Percentiles rank a stretch among this genome's conserved stretches.
Evolutionary conservation across 2,329 filamentous ascomycete species (phyloP).

Genomic region (Ophiostoma piceae): DNA sequence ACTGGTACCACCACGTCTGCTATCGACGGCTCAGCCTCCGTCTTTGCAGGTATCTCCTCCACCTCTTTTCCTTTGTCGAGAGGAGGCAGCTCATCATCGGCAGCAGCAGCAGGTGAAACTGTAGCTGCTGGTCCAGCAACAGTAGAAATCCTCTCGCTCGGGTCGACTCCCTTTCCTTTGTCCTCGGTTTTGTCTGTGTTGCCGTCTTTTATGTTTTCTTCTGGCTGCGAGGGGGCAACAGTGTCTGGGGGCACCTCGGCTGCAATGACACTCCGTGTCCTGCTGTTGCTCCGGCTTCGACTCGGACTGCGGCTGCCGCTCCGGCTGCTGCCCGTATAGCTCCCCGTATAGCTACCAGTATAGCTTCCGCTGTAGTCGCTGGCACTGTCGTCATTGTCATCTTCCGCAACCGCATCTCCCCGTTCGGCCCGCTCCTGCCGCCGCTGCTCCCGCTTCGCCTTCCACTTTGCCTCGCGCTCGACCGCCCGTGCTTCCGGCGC

Average conservation of each 20-base stretch:
- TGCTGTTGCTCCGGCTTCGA: slow-evolving; percentile 24
- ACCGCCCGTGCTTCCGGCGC: slow-evolving; percentile 14
- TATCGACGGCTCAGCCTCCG: background rate
- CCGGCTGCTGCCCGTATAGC: slow-evolving; percentile 14
- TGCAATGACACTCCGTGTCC: background rate
- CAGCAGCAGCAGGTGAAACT: background rate
- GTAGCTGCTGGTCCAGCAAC: background rate
- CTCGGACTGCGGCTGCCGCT: slow-evolving; percentile 33
- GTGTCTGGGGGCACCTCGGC: background rate
- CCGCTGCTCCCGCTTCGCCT: background rate
- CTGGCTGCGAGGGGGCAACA: background rate
- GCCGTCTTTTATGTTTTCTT: background rate
- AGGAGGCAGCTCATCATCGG: background rate
- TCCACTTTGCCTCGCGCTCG: slow-evolving; percentile 24
- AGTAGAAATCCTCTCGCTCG: background rate
- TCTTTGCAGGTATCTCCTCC: background rate
- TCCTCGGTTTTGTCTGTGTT: background rate
- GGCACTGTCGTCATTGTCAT: background rate
- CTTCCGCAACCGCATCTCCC: background rate
- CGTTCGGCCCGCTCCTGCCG: background rate
- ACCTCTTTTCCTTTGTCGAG: background rate
- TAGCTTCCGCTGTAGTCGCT: slow-evolving; percentile 19
- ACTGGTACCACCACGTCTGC: background rate
- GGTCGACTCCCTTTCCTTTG: slow-evolving; percentile 16
- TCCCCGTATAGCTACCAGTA: slow-evolving; percentile 24